Evolutionary conservation across 352 stramenopile species (phyloP).

Genomic region (Globisporangium paroecandrum): DNA sequence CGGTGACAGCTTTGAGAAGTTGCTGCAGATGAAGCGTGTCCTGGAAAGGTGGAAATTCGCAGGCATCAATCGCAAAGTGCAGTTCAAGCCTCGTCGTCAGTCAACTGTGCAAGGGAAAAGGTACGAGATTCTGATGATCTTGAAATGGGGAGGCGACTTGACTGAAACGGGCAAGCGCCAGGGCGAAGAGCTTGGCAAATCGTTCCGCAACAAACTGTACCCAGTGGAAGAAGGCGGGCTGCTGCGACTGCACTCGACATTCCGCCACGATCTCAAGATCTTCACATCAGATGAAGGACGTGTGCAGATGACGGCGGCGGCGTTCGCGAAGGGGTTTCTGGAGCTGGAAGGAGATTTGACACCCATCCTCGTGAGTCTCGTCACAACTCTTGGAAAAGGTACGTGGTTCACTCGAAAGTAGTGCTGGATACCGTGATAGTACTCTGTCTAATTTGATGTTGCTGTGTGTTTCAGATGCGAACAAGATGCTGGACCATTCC

Average conservation of each 20-base stretch:
- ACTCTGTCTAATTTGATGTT: neutral
- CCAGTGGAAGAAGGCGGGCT: slow-evolving; percentile 92
- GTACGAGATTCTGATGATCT: slow-evolving; percentile 95
- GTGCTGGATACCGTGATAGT: neutral
- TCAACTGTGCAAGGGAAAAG: slow-evolving; percentile 46
- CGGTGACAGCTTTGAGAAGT: slow-evolving; percentile 89
- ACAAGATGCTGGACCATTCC: slow-evolving; percentile 98
- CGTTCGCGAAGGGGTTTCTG: slow-evolving; percentile 98
- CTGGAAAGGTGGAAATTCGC: slow-evolving; percentile 96
- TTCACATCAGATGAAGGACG: slow-evolving; percentile 99
- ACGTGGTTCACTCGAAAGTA: neutral
- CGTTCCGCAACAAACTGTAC: slow-evolving; percentile 90
- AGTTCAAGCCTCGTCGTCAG: slow-evolving; percentile 78
- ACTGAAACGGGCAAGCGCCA: slow-evolving; percentile 97
- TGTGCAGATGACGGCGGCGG: slow-evolving; percentile 99
- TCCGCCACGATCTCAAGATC: slow-evolving; percentile 99
- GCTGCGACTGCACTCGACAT: slow-evolving; percentile 98
- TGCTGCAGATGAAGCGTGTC: slow-evolving; percentile 95
- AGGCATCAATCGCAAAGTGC: slow-evolving; percentile 97
- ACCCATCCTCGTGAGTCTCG: slow-evolving; percentile 98
- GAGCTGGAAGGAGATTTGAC: slow-evolving; percentile 99
- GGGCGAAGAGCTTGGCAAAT: slow-evolving; percentile 92
- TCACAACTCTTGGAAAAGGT: slow-evolving; percentile 84
- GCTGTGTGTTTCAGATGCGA: slow-evolving; percentile 47
- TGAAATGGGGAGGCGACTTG: slow-evolving; percentile 99